phyloP scores from a whole-genome alignment of 2,329 filamentous ascomycete species.

The Colletotrichum godetiae region DNA sequence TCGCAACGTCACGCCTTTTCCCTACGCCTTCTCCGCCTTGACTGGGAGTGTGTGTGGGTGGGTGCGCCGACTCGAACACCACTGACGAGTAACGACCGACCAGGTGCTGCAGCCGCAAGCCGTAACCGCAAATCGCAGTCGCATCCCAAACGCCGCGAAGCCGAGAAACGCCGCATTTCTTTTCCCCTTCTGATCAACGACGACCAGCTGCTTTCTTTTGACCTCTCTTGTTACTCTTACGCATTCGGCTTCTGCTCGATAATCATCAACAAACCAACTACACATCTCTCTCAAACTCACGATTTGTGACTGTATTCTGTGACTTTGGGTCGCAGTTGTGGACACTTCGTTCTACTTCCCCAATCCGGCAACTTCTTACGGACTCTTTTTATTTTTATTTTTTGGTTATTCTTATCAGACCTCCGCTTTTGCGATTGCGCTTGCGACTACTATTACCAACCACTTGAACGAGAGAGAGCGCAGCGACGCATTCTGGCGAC shows the following conservation, averaged over 20 bases:
- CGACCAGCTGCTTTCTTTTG: background rate
- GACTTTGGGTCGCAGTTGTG: background rate
- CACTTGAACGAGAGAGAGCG: background rate
- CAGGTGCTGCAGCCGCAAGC: background rate
- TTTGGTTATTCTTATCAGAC: constrained; percentile 13
- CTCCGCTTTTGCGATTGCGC: constrained; percentile 16
- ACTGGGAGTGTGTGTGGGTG: background rate
- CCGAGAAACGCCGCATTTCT: background rate
- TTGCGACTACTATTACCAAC: constrained; percentile 3
- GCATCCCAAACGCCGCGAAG: constrained; percentile 6
- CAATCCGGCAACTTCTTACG: constrained; percentile 17
- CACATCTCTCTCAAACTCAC: background rate
- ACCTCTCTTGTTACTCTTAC: background rate
- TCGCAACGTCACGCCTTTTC: constrained; percentile 4
- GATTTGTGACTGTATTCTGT: background rate
- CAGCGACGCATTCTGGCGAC: background rate
- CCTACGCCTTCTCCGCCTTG: constrained; percentile 1
- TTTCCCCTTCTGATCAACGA: background rate
- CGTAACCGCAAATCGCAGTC: background rate
- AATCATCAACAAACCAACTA: background rate
- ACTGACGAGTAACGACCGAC: background rate
- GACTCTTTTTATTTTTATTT: background rate
- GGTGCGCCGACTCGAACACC: constrained; percentile 14
- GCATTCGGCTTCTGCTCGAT: background rate
- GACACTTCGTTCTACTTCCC: constrained; percentile 19